These are phyloP conservation scores for Oropetium thomaeum DNA, from an alignment of 176 grass and related monocot species.

Conservation along the genomic window DNA sequence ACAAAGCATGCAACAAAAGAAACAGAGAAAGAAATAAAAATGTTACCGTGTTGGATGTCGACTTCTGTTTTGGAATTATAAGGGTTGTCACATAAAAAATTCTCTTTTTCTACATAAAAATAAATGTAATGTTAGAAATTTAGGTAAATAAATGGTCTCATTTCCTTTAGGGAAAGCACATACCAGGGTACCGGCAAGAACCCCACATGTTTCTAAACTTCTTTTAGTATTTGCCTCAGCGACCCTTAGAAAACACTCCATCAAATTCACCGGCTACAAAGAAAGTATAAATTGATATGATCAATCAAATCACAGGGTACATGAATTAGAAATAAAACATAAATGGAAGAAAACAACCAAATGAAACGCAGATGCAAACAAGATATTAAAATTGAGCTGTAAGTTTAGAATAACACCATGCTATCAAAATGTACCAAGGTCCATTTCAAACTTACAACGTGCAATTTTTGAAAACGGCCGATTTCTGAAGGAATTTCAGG, in stretches of 20 bases:
- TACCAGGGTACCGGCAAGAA: slow-evolving; percentile 98
- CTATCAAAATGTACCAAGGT: slow-evolving; percentile 21
- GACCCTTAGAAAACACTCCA: slow-evolving; percentile 96
- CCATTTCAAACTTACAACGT: slow-evolving; percentile 74
- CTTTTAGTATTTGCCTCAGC: slow-evolving; percentile 85
- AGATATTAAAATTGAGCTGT: slow-evolving; percentile 5
- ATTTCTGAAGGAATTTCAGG: slow-evolving; percentile 64
- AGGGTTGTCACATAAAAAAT: slow-evolving; percentile 86
- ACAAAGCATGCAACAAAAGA: neutral
- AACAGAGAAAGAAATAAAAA: slow-evolving; percentile 18
- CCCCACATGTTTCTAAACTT: slow-evolving; percentile 97
- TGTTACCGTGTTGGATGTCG: slow-evolving; percentile 90
- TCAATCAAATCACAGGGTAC: slow-evolving; percentile 19
- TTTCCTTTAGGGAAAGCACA: slow-evolving; percentile 19
- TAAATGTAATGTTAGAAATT: slow-evolving; percentile 32
- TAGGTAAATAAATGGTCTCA: slow-evolving; percentile 19
- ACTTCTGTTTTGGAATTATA: slow-evolving; percentile 99
- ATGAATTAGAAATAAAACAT: slow-evolving; percentile 26
- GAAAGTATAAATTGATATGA: slow-evolving; percentile 20
- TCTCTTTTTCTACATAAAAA: slow-evolving; percentile 90
- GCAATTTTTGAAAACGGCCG: slow-evolving; percentile 70
- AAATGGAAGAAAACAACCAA: slow-evolving; percentile 34
- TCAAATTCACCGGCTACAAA: slow-evolving; percentile 86
- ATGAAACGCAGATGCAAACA: slow-evolving; percentile 26
- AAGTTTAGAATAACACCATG: slow-evolving; percentile 9